These are phyloP conservation scores for Aspergillus costaricaensis DNA, from an alignment of 2,329 filamentous ascomycete genomes.

Conservation along the genomic window DNA sequence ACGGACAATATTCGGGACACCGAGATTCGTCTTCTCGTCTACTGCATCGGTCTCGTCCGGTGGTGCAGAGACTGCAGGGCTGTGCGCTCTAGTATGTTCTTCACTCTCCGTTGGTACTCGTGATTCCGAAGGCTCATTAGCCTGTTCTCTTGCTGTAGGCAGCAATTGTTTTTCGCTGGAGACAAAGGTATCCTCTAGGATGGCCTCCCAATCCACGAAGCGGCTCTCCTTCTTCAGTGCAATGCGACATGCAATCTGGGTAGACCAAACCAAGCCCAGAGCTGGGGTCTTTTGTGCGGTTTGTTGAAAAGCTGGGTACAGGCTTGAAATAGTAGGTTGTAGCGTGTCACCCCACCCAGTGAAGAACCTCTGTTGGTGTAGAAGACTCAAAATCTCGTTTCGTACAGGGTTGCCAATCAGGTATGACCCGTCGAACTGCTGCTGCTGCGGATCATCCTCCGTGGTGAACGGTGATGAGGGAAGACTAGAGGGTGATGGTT, in stretches of 20 bases:
- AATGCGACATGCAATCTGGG: constrained; percentile 80
- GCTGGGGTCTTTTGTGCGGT: constrained; percentile 74
- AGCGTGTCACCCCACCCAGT: constrained; percentile 85
- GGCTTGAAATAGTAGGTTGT: constrained; percentile 20
- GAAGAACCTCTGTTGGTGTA: constrained; percentile 93
- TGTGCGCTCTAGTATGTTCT: background rate
- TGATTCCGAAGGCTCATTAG: background rate
- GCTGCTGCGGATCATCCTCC: constrained; percentile 28
- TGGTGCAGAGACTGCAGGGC: background rate
- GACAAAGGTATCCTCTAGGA: constrained; percentile 2
- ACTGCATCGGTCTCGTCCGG: background rate
- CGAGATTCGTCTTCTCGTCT: background rate
- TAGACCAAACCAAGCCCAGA: constrained; percentile 85
- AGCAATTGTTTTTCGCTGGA: background rate
- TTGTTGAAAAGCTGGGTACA: constrained; percentile 9
- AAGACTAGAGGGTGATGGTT: constrained; percentile 29
- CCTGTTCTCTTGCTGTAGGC: background rate
- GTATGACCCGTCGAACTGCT: constrained; percentile 35
- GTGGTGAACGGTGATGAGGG: constrained; percentile 32
- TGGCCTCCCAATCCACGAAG: constrained; percentile 28
- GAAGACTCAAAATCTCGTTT: constrained; percentile 66
- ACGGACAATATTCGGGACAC: background rate
- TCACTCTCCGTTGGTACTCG: background rate
- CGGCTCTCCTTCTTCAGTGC: constrained; percentile 73
- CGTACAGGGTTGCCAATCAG: constrained; percentile 41